Evolutionary conservation across 164 flowering plant species (phyloP).

Genomic region (Platanus orientalis): DNA sequence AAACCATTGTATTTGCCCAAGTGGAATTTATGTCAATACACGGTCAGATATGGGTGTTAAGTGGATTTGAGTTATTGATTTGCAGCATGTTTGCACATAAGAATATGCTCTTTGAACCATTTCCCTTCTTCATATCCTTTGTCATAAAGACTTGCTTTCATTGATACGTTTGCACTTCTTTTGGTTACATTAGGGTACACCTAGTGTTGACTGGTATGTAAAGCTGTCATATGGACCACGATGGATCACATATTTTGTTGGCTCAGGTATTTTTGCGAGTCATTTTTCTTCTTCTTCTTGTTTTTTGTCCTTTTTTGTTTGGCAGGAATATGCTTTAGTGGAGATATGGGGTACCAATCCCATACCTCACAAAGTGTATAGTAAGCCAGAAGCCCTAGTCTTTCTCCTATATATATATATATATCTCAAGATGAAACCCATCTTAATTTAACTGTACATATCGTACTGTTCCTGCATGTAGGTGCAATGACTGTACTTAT

Average conservation of each 20-base stretch:
- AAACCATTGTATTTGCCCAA: no score
- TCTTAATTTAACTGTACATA: not conserved
- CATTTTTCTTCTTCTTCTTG: not conserved
- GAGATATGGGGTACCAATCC: no score
- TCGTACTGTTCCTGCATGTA: constrained; percentile 18
- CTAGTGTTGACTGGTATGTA: constrained; percentile 41
- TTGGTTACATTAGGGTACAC: constrained; percentile 18
- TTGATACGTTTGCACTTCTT: not conserved
- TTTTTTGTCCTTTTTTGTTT: no score
- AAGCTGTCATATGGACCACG: constrained; percentile 69
- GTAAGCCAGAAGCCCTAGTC: no score
- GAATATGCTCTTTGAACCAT: not conserved
- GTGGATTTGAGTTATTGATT: no score
- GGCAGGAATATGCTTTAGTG: no score
- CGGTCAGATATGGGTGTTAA: no score
- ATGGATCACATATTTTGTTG: constrained; percentile 65
- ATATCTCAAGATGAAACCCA: not conserved
- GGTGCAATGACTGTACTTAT: constrained; percentile 53
- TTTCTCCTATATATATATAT: no score
- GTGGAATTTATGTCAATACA: no score
- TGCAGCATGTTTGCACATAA: no score
- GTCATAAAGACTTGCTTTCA: not conserved
- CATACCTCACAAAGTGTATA: no score
- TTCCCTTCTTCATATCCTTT: not conserved
- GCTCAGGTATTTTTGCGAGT: constrained; percentile 11